Evolutionary conservation across 495 filamentous ascomycete genomes (phyloP).

Genomic region (Penicillium odoratum): DNA sequence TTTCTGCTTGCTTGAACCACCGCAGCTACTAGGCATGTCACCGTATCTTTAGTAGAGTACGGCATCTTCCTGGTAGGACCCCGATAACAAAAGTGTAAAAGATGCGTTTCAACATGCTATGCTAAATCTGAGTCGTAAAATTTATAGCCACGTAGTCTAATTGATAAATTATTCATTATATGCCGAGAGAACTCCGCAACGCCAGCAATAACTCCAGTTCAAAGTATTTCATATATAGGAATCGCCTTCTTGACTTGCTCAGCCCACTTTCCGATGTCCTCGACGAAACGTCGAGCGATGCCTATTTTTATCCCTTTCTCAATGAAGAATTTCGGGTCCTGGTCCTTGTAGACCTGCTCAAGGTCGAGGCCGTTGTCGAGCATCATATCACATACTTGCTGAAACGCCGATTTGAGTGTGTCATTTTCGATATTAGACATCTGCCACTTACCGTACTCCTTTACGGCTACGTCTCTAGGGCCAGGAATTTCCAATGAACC

Average conservation of each 20-base stretch:
- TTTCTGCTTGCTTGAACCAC: too few relatives aligned
- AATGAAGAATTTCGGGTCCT: constrained; percentile 26
- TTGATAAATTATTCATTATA: too few relatives aligned
- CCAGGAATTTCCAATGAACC: constrained; percentile 5
- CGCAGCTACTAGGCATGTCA: too few relatives aligned
- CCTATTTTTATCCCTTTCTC: constrained; percentile 18
- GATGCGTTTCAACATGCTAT: too few relatives aligned
- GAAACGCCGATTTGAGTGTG: constrained; percentile 21
- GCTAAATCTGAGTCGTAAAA: too few relatives aligned
- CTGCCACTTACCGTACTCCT: constrained; percentile 26
- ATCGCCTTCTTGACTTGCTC: constrained; percentile 16
- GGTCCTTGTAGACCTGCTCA: constrained; percentile 27
- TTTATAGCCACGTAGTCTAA: too few relatives aligned
- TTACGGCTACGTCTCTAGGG: constrained; percentile 19
- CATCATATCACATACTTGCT: constrained; percentile 19
- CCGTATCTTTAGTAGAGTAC: too few relatives aligned
- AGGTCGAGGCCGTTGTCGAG: constrained; percentile 25
- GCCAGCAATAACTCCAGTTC: background rate
- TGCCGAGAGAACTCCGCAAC: too few relatives aligned
- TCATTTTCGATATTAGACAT: constrained; percentile 18
- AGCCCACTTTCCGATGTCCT: constrained; percentile 19
- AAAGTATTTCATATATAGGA: background rate
- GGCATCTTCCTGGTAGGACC: too few relatives aligned
- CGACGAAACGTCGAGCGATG: constrained; percentile 21
- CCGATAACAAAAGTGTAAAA: too few relatives aligned